Base-by-base conservation (phyloP, 2,329 filamentous ascomycete genomes). In the Talaromyces sp. region DNA sequence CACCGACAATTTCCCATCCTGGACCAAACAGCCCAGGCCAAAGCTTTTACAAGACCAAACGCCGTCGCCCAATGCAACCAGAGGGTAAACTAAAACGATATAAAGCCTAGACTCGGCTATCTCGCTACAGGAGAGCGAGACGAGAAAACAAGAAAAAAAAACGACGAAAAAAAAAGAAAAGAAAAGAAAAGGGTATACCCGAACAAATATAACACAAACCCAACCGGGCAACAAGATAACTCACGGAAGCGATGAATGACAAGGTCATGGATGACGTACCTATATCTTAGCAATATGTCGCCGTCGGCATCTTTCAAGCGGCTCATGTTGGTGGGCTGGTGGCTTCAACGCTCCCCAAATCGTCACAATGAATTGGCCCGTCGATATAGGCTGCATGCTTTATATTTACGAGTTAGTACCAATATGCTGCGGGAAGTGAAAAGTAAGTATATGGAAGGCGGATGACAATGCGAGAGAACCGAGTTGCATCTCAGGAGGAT, bases 401-500 rank as follows among this genome's bases (percentile, higher is more conserved):
- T 29, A 52, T 24, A 29, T 52, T 29, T 52, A 52, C 43, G 31
- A 19, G 49, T 52, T 52, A 52, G 49, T 29, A 51, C 17, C 49
- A 52, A 52, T 26, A n/a, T 52, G 24, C 49, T 52, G 49, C 26
- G 17, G 27, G 11, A 52, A 26, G 14, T 27, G 49, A 46, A 29
- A 29, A 29, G 49, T 52, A 29, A 52, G 49, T 52, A 29, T 11
- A 8, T 29, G 7, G 5, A 52, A n/a, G 49, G 14, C 26, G 49
- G 49, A 17, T 14, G 26, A 29, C 8, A 27, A 52, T 21, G 32
- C 35, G 56, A 63, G 51, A 58, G 41, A 43, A 38, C 27, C 41
- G 61, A 35, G 49, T 6, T 21, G 21, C n/a, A 51, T 54, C 64
- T 71, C 64, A 72, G 72, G 74, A 78, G 66, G 78, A 77, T 60